Conservation (phyloP, 2,329 filamentous ascomycete genomes). For the Aspergillus arachidicola region DNA sequence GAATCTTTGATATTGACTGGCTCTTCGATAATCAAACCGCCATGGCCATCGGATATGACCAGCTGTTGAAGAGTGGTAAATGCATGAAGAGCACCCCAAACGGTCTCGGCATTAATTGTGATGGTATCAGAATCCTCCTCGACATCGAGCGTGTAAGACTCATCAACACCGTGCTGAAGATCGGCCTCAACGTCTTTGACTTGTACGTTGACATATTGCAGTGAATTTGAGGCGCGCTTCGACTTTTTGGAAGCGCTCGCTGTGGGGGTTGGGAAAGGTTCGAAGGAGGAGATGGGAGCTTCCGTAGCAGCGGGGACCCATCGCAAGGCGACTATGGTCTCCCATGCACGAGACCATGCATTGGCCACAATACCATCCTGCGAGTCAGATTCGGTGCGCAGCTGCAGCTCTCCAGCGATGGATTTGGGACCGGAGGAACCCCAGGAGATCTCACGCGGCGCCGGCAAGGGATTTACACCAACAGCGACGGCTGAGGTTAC, state of each 20-base stretch:
- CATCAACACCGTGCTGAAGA: slow-evolving; percentile 59
- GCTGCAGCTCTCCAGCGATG: slow-evolving; percentile 40
- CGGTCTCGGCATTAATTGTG: slow-evolving; percentile 52
- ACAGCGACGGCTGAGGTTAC: slow-evolving; percentile 45
- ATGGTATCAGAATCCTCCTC: slow-evolving; percentile 43
- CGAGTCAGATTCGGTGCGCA: slow-evolving; percentile 40
- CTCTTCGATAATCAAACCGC: slow-evolving; percentile 54
- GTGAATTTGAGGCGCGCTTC: slow-evolving; percentile 33
- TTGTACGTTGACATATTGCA: slow-evolving; percentile 51
- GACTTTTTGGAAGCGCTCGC: slow-evolving; percentile 25
- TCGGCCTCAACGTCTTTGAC: slow-evolving; percentile 50
- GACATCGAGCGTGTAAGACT: slow-evolving; percentile 57
- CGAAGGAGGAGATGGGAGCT: slow-evolving; percentile 53
- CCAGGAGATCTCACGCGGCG: slow-evolving; percentile 57
- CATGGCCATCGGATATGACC: slow-evolving; percentile 51
- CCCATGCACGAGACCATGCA: slow-evolving; percentile 55
- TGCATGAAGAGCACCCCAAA: slow-evolving; percentile 59
- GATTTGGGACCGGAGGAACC: slow-evolving; percentile 53
- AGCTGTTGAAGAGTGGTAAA: slow-evolving; percentile 62
- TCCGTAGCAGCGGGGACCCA: slow-evolving; percentile 59
- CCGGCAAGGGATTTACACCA: slow-evolving; percentile 57
- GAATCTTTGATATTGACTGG: slow-evolving; percentile 55
- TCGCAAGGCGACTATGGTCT: slow-evolving; percentile 51
- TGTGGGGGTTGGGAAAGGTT: slow-evolving; percentile 53
- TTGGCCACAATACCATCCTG: slow-evolving; percentile 40